phyloP scores from a whole-genome alignment of 1,284 basidiomycete genomes.

The Boletus subluridellus region DNA sequence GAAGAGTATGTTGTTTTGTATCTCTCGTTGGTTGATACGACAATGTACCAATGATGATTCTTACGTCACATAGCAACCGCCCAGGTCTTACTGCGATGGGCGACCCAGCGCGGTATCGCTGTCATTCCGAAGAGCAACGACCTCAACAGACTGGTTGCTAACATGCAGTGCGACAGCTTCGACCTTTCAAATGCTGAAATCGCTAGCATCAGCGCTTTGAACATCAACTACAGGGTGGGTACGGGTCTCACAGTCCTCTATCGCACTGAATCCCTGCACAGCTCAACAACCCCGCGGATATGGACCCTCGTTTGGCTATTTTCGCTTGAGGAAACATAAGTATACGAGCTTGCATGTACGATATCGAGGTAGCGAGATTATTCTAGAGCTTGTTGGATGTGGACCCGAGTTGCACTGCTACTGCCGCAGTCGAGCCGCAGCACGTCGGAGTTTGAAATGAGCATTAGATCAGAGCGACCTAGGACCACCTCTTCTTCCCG shows the following conservation, averaged over 20 bases:
- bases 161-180: slow-evolving; percentile 58
- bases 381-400: not conserved
- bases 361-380: not conserved
- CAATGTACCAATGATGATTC: not conserved
- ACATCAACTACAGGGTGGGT: slow-evolving; percentile 60
- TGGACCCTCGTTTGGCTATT: slow-evolving; percentile 61
- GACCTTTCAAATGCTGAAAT: slow-evolving; percentile 60
- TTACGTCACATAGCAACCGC: slow-evolving; percentile 43
- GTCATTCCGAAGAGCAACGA: slow-evolving; percentile 77
- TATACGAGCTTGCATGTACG: slow-evolving; percentile 1
- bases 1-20: slow-evolving; percentile 47
- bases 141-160: slow-evolving; percentile 51
- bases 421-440: slow-evolving; percentile 25
- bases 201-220: slow-evolving; percentile 56
- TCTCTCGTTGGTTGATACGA: not conserved
- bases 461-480: slow-evolving; percentile 14
- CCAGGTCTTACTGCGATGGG: slow-evolving; percentile 75
- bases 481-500: not conserved
- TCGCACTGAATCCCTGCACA: slow-evolving; percentile 25
- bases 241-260: not conserved
- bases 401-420: not conserved
- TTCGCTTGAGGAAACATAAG: slow-evolving; percentile 50
- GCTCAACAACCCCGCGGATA: slow-evolving; percentile 69
- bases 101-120: slow-evolving; percentile 70
- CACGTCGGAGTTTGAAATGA: slow-evolving; percentile 44